Base-by-base conservation (phyloP, 257 asterid species). In the Capsicum chinense region DNA sequence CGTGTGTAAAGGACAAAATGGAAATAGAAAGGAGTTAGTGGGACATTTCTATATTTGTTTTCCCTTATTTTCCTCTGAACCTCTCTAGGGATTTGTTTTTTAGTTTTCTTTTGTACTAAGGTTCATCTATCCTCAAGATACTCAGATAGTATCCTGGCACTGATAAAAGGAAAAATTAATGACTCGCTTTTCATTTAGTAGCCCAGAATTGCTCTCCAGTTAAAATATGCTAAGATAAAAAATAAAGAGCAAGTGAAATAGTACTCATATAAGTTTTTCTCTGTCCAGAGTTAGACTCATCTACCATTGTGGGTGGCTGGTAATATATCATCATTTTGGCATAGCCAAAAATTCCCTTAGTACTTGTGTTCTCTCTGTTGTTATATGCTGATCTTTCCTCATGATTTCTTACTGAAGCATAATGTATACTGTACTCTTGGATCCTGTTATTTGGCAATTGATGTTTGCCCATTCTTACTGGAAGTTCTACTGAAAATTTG, bases 251-350 rank as follows among this genome's bases (percentile, higher is more conserved):
- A 2, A 33, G 64, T 76, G 19, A 7, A 76, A 54, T 26, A 21
- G 21, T 19, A 44, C 19, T 76, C 81, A 76, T 21, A 48, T 76
- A 76, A 21, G 63, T 26, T 26, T 52, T 54, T 76, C n/a, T 16
- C 16, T n/a, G 58, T 71, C 58, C n/a, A 11, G 47, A n/a, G 17
- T 8, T 71, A 71, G 79, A 71, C 11, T 54, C 81, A 76, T 54
- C 81, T 21, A 11, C 64, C 12, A 52, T 76, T 54, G 19, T 54
- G 64, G 9, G 9, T 69, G 56, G 54, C 56, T 26, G 21, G 48
- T 52, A 52, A 48, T 2, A 21, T 21, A 76, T 76, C 63, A 76
- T 54, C 81, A 54, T 76, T 76, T 76, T 54, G 81, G 33, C 14
- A 5, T 76, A 26, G 50, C 54, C 26, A 76, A 14, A 52, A 15